Percentiles rank a stretch among this genome's conserved stretches.
Conservation (phyloP, 31 red algal species). For the Asparagopsis taxiformis region DNA sequence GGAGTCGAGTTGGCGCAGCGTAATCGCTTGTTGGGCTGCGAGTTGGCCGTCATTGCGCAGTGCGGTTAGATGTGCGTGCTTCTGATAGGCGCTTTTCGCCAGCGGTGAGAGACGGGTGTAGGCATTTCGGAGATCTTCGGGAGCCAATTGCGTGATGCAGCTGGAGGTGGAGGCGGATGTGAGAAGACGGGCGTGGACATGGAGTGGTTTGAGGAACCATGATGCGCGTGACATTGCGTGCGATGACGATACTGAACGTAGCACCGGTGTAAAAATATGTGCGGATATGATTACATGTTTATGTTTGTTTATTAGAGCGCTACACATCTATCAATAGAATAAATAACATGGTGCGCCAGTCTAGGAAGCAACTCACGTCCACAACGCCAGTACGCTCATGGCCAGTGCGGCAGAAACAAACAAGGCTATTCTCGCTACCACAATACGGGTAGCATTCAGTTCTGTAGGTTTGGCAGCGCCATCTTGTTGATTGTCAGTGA, state of each 20-base stretch:
- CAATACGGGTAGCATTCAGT: no score
- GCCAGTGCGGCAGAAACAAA: constrained; percentile 28
- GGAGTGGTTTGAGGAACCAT: no score
- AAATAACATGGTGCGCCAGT: no score
- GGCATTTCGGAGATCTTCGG: not conserved
- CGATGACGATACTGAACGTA: no score
- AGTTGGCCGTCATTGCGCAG: not conserved
- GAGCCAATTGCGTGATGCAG: not conserved
- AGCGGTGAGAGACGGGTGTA: constrained; percentile 8
- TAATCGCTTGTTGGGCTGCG: not conserved
- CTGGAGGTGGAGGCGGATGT: not conserved
- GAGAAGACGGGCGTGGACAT: not conserved
- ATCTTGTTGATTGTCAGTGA: not conserved
- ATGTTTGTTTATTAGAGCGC: no score
- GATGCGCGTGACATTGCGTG: no score
- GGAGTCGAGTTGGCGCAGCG: not conserved
- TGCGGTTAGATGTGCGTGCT: not conserved
- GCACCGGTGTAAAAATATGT: no score
- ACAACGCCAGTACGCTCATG: constrained; percentile 55
- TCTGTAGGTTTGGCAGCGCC: no score
- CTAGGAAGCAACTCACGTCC: constrained; percentile 8
- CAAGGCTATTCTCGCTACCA: constrained; percentile 12
- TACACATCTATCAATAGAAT: no score
- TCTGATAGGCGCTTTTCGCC: not conserved
- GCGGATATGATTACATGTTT: no score